Base-by-base conservation (phyloP, 805 yeast species). In the Ogataea siamensis region DNA sequence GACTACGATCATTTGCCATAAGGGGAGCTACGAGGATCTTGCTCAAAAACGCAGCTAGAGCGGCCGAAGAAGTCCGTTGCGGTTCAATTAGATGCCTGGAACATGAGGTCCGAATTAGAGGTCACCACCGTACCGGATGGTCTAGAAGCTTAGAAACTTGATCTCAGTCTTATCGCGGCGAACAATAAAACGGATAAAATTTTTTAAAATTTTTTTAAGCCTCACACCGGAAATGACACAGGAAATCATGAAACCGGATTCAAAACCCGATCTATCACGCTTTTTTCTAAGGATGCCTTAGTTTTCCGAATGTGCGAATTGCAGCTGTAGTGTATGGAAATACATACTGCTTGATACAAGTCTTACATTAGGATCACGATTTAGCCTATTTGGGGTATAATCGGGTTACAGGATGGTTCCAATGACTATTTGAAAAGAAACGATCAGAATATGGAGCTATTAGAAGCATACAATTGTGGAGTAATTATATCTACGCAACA, bases 181-280 rank as follows among this genome's bases (percentile, higher is more conserved):
- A 43, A 43, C 47, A 43, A 43, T 43, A 43, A 43, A 43, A 43
- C 47, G 47, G 28, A 31, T 27, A 38, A 41, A 41, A 23, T 28
- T 30, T 44, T 40, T 34, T 36, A 15, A 35, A 39, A 33, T 12
- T 24, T 27, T 28, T 28, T 39, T 39, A 40, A 43, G 47, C 47
- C 47, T 43, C 39, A 42, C 37, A 33, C 40, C 28, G 32, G 34
- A 38, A 32, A 34, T 34, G 10, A 29, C 20, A 13, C 15, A 25
- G 13, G 13, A 18, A 30, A 28, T 20, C 30, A 34, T 34, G 41
- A 23, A 31, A 12, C 19, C 18, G 16, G 12, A 17, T 31, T 14
- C 18, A 17, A 24, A 18, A 37, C 13, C 34, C 26, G 34, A 15
- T n/a, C 20, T 11, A 20, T n/a, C 15, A 27, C 29, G 29, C 25